These are phyloP conservation scores for Collybia sordida DNA, from an alignment of 768 basidiomycete species.

Conservation along the genomic window DNA sequence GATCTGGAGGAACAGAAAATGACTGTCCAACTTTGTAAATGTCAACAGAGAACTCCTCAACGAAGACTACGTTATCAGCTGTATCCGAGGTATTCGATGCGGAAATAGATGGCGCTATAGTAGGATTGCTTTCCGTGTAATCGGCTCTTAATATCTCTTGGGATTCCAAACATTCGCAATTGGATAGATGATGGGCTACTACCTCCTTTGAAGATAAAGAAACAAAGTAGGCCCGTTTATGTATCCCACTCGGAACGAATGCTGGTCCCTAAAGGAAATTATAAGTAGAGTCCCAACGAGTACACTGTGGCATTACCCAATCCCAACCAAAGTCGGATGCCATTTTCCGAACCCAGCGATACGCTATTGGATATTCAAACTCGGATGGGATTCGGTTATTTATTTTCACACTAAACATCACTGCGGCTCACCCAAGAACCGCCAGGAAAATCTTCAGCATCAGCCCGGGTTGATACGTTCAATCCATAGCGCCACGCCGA, in stretches of 20 bases:
- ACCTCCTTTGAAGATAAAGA: conserved; percentile 27
- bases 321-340: conserved; percentile 63
- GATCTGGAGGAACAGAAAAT: conserved; percentile 40
- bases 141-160: too few relatives aligned
- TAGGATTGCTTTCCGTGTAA: not conserved
- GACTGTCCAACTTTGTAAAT: conserved; percentile 32
- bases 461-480: conserved; percentile 50
- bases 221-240: conserved; percentile 55
- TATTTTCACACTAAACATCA: not conserved
- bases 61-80: not conserved
- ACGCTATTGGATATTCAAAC: conserved; percentile 52
- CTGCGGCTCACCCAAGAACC: conserved; percentile 25
- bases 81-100: not conserved
- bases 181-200: conserved; percentile 12
- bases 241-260: conserved; percentile 54
- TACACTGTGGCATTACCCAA: conserved; percentile 36
- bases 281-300: not conserved
- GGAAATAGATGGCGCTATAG: not conserved
- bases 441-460: conserved; percentile 43
- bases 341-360: conserved; percentile 49
- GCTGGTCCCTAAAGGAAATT: conserved; percentile 45
- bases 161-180: not conserved
- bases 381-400: conserved; percentile 12
- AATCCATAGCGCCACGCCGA: conserved; percentile 53
- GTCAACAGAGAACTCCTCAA: not conserved